Conservation (phyloP, 2,329 filamentous ascomycete genomes). For the Bimuria novae-zelandiae region DNA sequence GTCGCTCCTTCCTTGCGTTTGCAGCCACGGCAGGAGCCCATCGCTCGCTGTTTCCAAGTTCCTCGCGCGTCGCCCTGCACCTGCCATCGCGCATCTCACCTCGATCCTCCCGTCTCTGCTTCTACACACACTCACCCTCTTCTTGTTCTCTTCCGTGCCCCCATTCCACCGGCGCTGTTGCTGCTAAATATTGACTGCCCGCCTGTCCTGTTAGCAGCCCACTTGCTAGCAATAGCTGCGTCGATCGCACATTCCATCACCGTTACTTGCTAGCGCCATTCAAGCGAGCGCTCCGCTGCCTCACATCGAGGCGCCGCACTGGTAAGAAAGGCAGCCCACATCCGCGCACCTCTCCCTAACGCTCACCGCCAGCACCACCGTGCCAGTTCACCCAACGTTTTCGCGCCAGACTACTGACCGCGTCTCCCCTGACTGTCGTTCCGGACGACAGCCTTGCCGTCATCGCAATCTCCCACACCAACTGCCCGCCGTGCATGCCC, state of each 20-base stretch:
- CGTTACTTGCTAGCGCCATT: conserved; percentile 37
- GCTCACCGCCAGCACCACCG: conserved; percentile 18
- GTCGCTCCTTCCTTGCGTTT: conserved; percentile 32
- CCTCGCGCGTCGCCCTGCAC: conserved; percentile 11
- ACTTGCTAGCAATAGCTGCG: conserved; percentile 11
- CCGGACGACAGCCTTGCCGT: conserved; percentile 25
- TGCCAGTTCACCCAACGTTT: conserved; percentile 22
- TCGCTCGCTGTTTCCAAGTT: conserved; percentile 8
- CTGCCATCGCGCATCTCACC: conserved; percentile 5
- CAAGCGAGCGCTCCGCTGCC: conserved; percentile 39
- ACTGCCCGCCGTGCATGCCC: conserved; percentile 31
- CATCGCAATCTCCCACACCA: conserved; percentile 42
- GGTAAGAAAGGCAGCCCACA: conserved; percentile 31
- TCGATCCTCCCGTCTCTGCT: conserved; percentile 3
- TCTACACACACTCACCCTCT: neutral
- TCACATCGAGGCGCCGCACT: conserved; percentile 30
- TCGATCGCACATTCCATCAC: conserved; percentile 27
- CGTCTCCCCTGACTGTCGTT: conserved; percentile 18
- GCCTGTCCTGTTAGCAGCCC: conserved; percentile 5
- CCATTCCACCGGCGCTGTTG: neutral
- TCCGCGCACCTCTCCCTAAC: conserved; percentile 30
- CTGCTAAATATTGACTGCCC: neutral
- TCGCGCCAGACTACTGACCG: conserved; percentile 25
- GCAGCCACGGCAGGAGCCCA: conserved; percentile 17
- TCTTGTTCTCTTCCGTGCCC: neutral